Base-by-base conservation (phyloP, 495 filamentous ascomycete genomes). In the Penicillium argentinense region DNA sequence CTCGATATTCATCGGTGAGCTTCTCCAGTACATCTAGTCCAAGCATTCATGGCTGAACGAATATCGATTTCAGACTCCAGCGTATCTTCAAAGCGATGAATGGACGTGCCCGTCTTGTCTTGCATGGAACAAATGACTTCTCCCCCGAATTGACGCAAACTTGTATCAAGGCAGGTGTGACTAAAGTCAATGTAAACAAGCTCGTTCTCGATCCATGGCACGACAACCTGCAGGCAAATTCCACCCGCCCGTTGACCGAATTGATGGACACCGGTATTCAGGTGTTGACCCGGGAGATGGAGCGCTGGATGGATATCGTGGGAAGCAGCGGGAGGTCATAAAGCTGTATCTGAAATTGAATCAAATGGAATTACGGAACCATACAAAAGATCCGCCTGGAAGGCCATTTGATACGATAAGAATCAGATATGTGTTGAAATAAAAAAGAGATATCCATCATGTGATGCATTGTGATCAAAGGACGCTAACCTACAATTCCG, bases 171-270 rank as follows among this genome's bases (percentile, higher is more conserved):
- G 73, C 65, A 13, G 85, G 85, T 9, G 80, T 88, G 37, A 80
- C 78, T 23, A 86, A 87, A 66, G 67, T 84, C 53, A 89, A 89
- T 58, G 82, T 88, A 39, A 88, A 88, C 59, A 82, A 86, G 52
- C 72, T 83, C n/a, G 75, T 88, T 62, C 79, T 87, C 57, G 71
- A 76, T 38, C 73, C 74, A 37, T 88, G 82, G 56, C 73, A 73
- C 42, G 66, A 73, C 22, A 74, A 80, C 39, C 72, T 81, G 61
- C 67, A 74, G 34, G 78, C 81, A 57, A 82, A 81, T 60, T 68
- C 68, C 14, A 75, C 74, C 7, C 83, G 82, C 60, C 77, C 79
- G 9, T 57, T 87, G 54, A 88, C 83, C 16, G 72, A 74, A 39
- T 64, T 87, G 24, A 85, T 89, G 51, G 81, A 83, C 57, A 74